phyloP scores from a whole-genome alignment of 75 land plant genomes.

The Adiantum capillusveneris region DNA sequence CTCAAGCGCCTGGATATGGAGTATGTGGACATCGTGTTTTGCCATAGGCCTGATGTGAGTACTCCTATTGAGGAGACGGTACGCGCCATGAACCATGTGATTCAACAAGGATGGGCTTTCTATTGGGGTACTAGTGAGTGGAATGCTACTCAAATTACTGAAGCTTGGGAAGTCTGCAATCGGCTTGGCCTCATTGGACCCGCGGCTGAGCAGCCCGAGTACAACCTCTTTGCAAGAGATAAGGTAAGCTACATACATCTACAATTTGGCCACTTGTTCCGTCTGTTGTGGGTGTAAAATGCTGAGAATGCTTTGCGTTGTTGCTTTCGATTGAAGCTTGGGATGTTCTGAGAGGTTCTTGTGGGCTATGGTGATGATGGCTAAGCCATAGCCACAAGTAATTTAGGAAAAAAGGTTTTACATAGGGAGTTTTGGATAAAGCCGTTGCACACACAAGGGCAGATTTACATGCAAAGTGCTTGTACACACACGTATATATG shows the following conservation, averaged over 20 bases:
- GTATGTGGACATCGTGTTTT: conserved; percentile 80
- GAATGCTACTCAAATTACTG: conserved; percentile 94
- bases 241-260: conserved; percentile 66
- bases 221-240: conserved; percentile 75
- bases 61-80: conserved; percentile 99
- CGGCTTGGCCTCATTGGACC: conserved; percentile 88
- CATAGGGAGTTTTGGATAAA: no score
- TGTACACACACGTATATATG: no score
- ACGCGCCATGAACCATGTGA: conserved; percentile 92
- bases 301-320: no score
- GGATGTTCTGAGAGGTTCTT: no score
- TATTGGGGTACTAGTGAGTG: conserved; percentile 99
- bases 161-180: conserved; percentile 82
- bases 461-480: no score
- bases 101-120: conserved; percentile 89
- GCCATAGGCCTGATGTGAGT: conserved; percentile 73
- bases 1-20: conserved; percentile 89
- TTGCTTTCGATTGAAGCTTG: no score
- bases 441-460: no score
- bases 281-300: no score
- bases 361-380: no score
- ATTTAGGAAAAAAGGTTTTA: no score
- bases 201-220: conserved; percentile 92
- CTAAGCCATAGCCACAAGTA: no score
- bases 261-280: no score